phyloP scores from a whole-genome alignment of 331 rosid genomes.

The Spiraea crenata region DNA sequence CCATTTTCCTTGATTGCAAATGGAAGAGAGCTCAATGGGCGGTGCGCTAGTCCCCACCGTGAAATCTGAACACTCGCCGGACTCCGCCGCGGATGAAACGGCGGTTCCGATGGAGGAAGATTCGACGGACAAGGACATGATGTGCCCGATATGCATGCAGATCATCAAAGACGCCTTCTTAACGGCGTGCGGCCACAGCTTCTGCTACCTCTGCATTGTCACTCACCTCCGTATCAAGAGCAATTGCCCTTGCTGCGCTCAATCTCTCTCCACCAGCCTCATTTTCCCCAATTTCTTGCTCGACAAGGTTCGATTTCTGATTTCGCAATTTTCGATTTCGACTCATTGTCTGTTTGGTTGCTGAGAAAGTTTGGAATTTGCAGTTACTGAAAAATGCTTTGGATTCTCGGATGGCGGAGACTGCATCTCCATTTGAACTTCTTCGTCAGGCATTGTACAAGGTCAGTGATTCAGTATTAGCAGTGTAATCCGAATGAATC shows the following conservation, averaged over 20 bases:
- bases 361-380: not conserved
- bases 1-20: not conserved
- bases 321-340: not conserved
- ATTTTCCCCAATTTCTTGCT: conserved; percentile 40
- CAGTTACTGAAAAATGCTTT: conserved; percentile 27
- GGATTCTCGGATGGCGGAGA: conserved; percentile 12
- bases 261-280: conserved; percentile 19
- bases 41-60: conserved; percentile 18
- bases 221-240: conserved; percentile 35
- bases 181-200: conserved; percentile 39
- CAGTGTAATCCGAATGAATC: not conserved
- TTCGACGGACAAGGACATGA: conserved; percentile 22
- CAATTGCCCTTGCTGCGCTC: conserved; percentile 36
- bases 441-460: conserved; percentile 26
- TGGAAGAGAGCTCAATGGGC: conserved; percentile 20
- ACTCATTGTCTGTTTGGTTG: conserved; percentile 6
- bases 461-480: conserved; percentile 20
- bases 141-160: conserved; percentile 38
- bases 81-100: conserved; percentile 1
- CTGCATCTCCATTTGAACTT: conserved; percentile 27
- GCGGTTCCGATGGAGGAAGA: not conserved
- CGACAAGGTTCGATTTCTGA: conserved; percentile 29
- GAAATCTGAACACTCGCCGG: conserved; percentile 11
- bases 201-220: conserved; percentile 30
- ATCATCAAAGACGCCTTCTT: conserved; percentile 35